phyloP scores from a whole-genome alignment of 2,329 filamentous ascomycete genomes.

The Sordariomycetes sp. region DNA sequence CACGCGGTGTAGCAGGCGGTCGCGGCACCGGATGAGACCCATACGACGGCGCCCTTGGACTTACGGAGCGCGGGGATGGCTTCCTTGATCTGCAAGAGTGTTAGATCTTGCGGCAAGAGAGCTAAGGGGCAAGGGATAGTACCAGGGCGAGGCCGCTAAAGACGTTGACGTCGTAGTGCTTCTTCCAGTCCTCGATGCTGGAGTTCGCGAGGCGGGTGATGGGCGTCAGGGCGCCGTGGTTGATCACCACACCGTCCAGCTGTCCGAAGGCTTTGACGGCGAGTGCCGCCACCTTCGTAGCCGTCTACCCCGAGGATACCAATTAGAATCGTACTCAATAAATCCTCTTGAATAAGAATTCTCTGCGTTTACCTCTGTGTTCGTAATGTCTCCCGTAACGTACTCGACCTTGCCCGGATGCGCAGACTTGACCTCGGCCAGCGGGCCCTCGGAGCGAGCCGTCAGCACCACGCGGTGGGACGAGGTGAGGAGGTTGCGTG shows the following conservation, averaged over 20 bases:
- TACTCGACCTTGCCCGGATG: constrained; percentile 43
- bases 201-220: constrained; percentile 60
- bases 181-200: constrained; percentile 63
- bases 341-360: background rate
- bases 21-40: constrained; percentile 73
- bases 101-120: background rate
- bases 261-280: constrained; percentile 58
- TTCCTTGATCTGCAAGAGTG: constrained; percentile 50
- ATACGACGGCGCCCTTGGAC: constrained; percentile 60
- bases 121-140: constrained; percentile 15
- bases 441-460: constrained; percentile 37
- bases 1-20: constrained; percentile 56
- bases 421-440: constrained; percentile 39
- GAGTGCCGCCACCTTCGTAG: constrained; percentile 50
- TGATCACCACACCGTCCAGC: constrained; percentile 76
- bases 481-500: constrained; percentile 37
- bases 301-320: background rate
- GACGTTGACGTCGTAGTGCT: constrained; percentile 72
- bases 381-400: constrained; percentile 43
- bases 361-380: constrained; percentile 31
- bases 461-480: constrained; percentile 50
- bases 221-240: constrained; percentile 75
- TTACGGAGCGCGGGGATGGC: constrained; percentile 59
- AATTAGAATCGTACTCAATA: background rate
- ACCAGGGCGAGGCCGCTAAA: constrained; percentile 75